A percentile compares a stretch with the other conserved stretches of the same genome.
Conservation (phyloP, 306 rosid species). For the Lathyrus sativus region DNA sequence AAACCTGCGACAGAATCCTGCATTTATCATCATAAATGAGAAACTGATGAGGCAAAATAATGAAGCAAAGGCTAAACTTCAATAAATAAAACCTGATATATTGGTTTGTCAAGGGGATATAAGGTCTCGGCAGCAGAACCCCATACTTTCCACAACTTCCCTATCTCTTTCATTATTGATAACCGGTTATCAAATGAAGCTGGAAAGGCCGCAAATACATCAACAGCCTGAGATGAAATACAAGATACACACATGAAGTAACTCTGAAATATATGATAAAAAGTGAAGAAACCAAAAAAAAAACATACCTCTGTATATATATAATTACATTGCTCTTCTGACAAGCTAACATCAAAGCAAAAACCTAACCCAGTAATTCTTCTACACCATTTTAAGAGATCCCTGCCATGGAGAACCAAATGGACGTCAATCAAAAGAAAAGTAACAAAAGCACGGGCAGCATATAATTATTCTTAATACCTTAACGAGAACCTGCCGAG, state of each 20-base stretch:
- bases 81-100: slow-evolving; percentile 62
- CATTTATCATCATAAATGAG: slow-evolving; percentile 45
- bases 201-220: slow-evolving; percentile 81
- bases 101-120: slow-evolving; percentile 70
- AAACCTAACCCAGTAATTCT: slow-evolving; percentile 67
- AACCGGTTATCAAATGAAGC: slow-evolving; percentile 61
- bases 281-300: not conserved
- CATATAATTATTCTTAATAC: slow-evolving; percentile 41
- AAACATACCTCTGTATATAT: slow-evolving; percentile 75
- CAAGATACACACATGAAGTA: slow-evolving; percentile 29
- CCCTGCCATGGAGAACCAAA: slow-evolving; percentile 56
- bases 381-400: slow-evolving; percentile 96
- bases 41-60: slow-evolving; percentile 32
- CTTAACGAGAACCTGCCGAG: slow-evolving; percentile 72
- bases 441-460: not conserved
- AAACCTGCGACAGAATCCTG: slow-evolving; percentile 64
- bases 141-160: slow-evolving; percentile 66
- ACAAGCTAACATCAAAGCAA: slow-evolving; percentile 51
- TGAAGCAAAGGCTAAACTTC: slow-evolving; percentile 7
- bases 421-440: slow-evolving; percentile 2
- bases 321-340: slow-evolving; percentile 51
- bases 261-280: not conserved
- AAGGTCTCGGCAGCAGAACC: slow-evolving; percentile 58
- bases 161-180: slow-evolving; percentile 69
- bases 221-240: slow-evolving; percentile 72